Percentiles rank a stretch among this genome's conserved stretches.
Evolutionary conservation across 306 rosid species (phyloP).

Genomic region (Medicago arabica): DNA sequence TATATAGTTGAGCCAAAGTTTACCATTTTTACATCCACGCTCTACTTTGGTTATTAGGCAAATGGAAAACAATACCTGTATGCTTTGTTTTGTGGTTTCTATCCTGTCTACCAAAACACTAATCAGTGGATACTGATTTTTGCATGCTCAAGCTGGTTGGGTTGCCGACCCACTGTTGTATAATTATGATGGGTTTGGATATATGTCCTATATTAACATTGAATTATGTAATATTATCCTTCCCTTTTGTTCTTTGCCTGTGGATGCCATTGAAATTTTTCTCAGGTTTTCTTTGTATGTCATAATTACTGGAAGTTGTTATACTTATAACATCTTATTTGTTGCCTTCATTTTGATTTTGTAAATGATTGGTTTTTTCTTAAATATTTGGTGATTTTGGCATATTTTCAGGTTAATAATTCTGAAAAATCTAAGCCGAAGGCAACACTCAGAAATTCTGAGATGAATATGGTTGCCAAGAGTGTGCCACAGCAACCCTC

Average conservation of each 20-base stretch:
- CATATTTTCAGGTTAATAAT: slow-evolving; percentile 63
- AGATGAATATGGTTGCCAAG: slow-evolving; percentile 65
- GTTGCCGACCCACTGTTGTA: slow-evolving; percentile 2
- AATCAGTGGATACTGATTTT: slow-evolving; percentile 2
- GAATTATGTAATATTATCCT: neutral
- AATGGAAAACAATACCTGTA: neutral
- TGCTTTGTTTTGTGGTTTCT: slow-evolving; percentile 5
- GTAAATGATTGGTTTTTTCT: slow-evolving; percentile 4
- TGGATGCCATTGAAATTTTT: slow-evolving; percentile 4
- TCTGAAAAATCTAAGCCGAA: slow-evolving; percentile 91
- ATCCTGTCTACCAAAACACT: neutral
- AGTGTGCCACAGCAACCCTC: slow-evolving; percentile 66
- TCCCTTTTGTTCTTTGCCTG: slow-evolving; percentile 1
- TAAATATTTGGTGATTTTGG: slow-evolving; percentile 21
- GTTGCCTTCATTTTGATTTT: slow-evolving; percentile 10
- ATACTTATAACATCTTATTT: neutral
- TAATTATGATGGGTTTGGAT: slow-evolving; percentile 12
- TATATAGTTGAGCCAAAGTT: neutral
- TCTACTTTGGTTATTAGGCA: neutral
- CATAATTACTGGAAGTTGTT: neutral
- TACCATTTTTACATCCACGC: neutral
- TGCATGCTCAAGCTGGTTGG: slow-evolving; percentile 22
- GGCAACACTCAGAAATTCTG: slow-evolving; percentile 61
- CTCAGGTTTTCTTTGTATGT: neutral
- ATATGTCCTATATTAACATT: neutral